Evolutionary conservation across 345 rosid genomes (phyloP).

Genomic region (Aquilaria yunnanensis): DNA sequence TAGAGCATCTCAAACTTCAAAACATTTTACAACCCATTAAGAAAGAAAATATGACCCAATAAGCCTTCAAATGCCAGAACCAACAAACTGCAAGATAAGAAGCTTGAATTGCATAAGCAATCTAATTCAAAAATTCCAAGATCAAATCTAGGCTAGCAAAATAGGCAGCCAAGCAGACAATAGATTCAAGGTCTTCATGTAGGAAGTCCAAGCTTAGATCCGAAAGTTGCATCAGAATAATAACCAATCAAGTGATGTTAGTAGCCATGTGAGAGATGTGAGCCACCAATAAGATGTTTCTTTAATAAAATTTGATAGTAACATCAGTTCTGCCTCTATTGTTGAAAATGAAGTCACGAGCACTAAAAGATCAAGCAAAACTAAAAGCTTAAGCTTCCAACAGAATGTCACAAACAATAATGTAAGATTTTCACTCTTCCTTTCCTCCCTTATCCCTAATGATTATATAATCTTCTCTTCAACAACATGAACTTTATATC

Average conservation of each 20-base stretch:
- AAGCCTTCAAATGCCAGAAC: conserved; percentile 36
- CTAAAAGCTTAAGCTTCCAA: conserved; percentile 20
- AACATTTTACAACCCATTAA: conserved; percentile 22
- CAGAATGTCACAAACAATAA: conserved; percentile 28
- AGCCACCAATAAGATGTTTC: conserved; percentile 32
- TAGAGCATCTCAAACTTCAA: conserved; percentile 27
- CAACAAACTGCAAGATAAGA: conserved; percentile 48
- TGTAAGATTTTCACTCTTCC: conserved; percentile 22
- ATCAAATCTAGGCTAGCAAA: conserved; percentile 36
- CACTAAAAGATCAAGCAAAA: conserved; percentile 37
- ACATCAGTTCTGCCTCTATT: conserved; percentile 40
- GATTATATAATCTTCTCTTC: conserved; percentile 6
- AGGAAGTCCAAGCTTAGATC: conserved; percentile 28
- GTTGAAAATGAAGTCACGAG: conserved; percentile 64
- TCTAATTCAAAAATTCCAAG: conserved; percentile 29
- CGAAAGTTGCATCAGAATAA: conserved; percentile 26
- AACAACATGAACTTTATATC: conserved; percentile 21
- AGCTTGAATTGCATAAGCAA: conserved; percentile 39
- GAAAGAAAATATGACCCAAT: conserved; percentile 25
- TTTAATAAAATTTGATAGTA: conserved; percentile 50
- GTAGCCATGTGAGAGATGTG: conserved; percentile 42
- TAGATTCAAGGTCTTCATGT: conserved; percentile 40
- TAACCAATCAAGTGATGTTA: conserved; percentile 39
- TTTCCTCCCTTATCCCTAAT: conserved; percentile 12
- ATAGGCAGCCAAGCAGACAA: conserved; percentile 40